phyloP scores from a whole-genome alignment of 257 asterid species.

The Buddleja alternifolia region DNA sequence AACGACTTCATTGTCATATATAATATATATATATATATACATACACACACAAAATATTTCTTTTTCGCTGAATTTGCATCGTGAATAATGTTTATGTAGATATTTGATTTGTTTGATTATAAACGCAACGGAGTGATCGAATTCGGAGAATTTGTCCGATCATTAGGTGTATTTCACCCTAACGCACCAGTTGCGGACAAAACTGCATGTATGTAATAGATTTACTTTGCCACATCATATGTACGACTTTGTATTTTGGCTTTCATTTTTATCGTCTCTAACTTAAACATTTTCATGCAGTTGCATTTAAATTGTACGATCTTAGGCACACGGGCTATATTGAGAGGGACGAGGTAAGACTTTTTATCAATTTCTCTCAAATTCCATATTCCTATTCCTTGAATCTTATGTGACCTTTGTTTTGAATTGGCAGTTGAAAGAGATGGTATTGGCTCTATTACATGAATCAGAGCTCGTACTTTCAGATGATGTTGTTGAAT shows the following conservation, averaged over 20 bases:
- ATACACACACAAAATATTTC: too few relatives aligned
- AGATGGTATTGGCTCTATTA: slow-evolving; percentile 89
- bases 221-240: neutral
- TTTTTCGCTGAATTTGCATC: neutral
- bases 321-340: slow-evolving; percentile 78
- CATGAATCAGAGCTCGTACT: slow-evolving; percentile 84
- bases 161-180: slow-evolving; percentile 85
- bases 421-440: slow-evolving; percentile 59
- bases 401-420: neutral
- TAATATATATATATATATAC: too few relatives aligned
- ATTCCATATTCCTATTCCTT: neutral
- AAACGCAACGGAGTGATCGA: slow-evolving; percentile 84
- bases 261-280: neutral
- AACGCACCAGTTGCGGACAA: slow-evolving; percentile 64
- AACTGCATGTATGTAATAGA: slow-evolving; percentile 57
- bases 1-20: neutral
- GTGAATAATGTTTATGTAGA: slow-evolving; percentile 40
- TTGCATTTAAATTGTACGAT: slow-evolving; percentile 85
- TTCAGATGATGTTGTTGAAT: slow-evolving; percentile 71
- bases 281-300: slow-evolving; percentile 42
- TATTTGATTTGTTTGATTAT: slow-evolving; percentile 76
- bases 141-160: slow-evolving; percentile 86
- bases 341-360: slow-evolving; percentile 75
- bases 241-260: neutral
- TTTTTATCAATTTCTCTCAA: neutral